Percentiles rank a stretch among this genome's conserved stretches.
Conservation (phyloP, 1,284 basidiomycete species). For the Ganoderma multipileum region DNA sequence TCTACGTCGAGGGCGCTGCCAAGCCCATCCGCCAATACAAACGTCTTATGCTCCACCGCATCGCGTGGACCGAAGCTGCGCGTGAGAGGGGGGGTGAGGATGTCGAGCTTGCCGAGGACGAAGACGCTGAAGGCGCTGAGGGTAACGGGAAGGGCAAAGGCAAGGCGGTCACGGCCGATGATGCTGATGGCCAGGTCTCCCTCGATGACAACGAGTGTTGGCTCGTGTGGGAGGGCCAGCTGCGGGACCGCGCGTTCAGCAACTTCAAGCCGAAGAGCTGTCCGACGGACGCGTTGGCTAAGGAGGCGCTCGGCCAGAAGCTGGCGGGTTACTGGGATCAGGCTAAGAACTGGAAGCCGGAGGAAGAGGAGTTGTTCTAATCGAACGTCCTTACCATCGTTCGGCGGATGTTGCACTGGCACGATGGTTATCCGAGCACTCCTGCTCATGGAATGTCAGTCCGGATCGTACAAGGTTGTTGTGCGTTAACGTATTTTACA, state of each 20-base stretch:
- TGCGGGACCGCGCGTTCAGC: constrained; percentile 85
- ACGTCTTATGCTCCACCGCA: constrained; percentile 86
- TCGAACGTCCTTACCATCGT: background rate
- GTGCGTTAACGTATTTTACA: constrained; percentile 4
- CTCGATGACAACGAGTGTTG: constrained; percentile 90
- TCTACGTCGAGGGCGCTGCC: constrained; percentile 92
- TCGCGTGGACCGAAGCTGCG: constrained; percentile 94
- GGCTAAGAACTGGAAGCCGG: constrained; percentile 86
- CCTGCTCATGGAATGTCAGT: background rate
- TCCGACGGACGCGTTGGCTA: constrained; percentile 85
- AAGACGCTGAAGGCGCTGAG: constrained; percentile 44
- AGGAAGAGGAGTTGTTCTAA: constrained; percentile 76
- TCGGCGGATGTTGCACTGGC: background rate
- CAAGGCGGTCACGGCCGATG: constrained; percentile 41
- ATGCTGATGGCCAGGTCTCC: constrained; percentile 50
- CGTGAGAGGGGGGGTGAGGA: constrained; percentile 77
- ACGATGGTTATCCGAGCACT: background rate
- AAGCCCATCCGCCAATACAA: constrained; percentile 92
- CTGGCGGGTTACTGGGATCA: constrained; percentile 93
- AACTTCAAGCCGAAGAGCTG: constrained; percentile 86
- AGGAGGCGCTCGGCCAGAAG: constrained; percentile 85
- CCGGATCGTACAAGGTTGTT: background rate
- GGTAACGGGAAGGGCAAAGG: constrained; percentile 36
- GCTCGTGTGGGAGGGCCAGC: constrained; percentile 91
- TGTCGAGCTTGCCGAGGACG: constrained; percentile 65